Conservation (phyloP, 2,329 filamentous ascomycete genomes). For the Scytalidium sp. region DNA sequence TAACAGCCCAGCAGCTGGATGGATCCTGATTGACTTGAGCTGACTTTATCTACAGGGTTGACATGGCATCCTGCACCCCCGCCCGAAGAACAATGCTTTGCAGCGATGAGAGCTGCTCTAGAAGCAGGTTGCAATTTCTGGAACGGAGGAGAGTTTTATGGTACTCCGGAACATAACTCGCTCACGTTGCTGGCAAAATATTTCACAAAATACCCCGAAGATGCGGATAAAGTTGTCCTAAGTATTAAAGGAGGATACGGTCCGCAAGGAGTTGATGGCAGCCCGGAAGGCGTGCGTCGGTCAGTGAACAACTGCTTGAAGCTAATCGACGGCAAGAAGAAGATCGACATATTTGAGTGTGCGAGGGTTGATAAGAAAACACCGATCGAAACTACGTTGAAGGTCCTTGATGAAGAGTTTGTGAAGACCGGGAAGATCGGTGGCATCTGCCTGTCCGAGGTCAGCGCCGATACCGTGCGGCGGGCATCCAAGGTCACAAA, state of each 20-base stretch:
- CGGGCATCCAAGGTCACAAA: conserved; percentile 34
- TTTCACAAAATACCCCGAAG: conserved; percentile 59
- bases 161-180: conserved; percentile 53
- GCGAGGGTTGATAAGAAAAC: conserved; percentile 44
- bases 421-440: conserved; percentile 41
- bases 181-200: conserved; percentile 57
- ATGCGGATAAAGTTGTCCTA: conserved; percentile 58
- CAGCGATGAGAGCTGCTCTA: conserved; percentile 51
- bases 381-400: conserved; percentile 36
- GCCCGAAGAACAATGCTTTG: conserved; percentile 45
- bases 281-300: conserved; percentile 49
- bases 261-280: conserved; percentile 42
- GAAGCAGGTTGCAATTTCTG: conserved; percentile 45
- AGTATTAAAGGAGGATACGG: conserved; percentile 57
- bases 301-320: conserved; percentile 56
- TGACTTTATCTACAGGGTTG: conserved; percentile 12
- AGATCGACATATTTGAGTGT: conserved; percentile 53
- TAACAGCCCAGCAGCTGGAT: conserved; percentile 7
- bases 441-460: conserved; percentile 41
- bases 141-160: conserved; percentile 66
- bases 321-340: conserved; percentile 44
- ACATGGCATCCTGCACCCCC: conserved; percentile 22
- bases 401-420: conserved; percentile 29
- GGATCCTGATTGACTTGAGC: neutral
- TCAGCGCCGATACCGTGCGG: conserved; percentile 37